Evolutionary conservation across 176 grass and related monocot species (phyloP).

Genomic region (Alloteropsis semialata): DNA sequence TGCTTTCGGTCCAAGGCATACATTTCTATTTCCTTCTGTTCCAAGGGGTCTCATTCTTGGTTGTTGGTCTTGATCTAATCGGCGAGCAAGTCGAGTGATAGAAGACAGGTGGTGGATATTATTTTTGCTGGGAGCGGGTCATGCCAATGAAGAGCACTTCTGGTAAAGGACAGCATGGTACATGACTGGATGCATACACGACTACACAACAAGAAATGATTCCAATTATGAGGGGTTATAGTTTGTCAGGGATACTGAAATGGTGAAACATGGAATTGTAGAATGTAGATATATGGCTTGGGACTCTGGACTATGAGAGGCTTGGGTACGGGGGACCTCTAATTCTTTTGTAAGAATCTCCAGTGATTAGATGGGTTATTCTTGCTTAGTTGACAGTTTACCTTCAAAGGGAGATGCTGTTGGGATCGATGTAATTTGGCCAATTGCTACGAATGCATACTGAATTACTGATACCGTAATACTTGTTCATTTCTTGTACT

Average conservation of each 20-base stretch:
- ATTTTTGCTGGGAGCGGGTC: constrained; percentile 4
- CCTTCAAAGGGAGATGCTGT: constrained; percentile 40
- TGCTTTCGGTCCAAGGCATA: constrained; percentile 69
- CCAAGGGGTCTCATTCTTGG: constrained; percentile 66
- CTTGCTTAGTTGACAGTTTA: constrained; percentile 24
- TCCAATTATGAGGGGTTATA: background rate
- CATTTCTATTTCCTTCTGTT: constrained; percentile 86
- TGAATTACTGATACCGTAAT: constrained; percentile 4
- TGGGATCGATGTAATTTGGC: constrained; percentile 20
- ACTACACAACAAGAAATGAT: constrained; percentile 22
- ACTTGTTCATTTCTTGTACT: constrained; percentile 17
- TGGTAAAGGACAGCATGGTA: constrained; percentile 4
- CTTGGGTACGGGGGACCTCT: background rate
- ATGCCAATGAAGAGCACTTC: constrained; percentile 21
- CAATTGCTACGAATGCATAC: constrained; percentile 21
- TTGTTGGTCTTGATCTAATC: constrained; percentile 69
- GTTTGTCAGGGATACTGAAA: constrained; percentile 25
- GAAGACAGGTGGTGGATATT: constrained; percentile 15
- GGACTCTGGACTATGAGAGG: constrained; percentile 25
- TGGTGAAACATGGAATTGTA: constrained; percentile 13
- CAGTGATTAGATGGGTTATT: constrained; percentile 36
- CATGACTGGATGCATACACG: constrained; percentile 34
- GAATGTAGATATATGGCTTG: constrained; percentile 54
- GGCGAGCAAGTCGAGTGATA: constrained; percentile 72
- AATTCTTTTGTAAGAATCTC: constrained; percentile 61